Evolutionary conservation across 1,284 basidiomycete species (phyloP).

Genomic region (Takashimella tepidaria): DNA sequence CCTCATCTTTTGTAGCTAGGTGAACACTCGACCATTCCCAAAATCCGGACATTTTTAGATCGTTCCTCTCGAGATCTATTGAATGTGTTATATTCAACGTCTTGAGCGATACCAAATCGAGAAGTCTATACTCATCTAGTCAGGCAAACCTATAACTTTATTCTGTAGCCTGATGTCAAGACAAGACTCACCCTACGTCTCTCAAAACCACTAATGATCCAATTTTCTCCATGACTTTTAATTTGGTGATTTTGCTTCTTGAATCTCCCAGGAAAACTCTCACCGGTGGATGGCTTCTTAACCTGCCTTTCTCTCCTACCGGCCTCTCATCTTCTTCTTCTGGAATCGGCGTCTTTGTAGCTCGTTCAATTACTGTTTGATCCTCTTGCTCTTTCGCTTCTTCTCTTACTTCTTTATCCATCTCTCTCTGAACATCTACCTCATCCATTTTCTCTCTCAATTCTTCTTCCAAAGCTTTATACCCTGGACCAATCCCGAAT

Average conservation of each 20-base stretch:
- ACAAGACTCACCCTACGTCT: slow-evolving; percentile 32
- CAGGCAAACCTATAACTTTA: too few species aligned
- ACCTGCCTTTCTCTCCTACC: too few species aligned
- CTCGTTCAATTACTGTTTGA: not conserved
- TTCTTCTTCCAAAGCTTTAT: slow-evolving; percentile 9
- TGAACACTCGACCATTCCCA: slow-evolving; percentile 37
- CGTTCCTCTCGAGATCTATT: not conserved
- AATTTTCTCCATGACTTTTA: slow-evolving; percentile 30
- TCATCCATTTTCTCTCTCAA: slow-evolving; percentile 29
- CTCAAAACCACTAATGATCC: slow-evolving; percentile 29
- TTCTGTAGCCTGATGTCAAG: not conserved
- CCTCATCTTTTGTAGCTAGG: slow-evolving; percentile 21
- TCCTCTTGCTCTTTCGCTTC: slow-evolving; percentile 18
- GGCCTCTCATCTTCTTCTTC: not conserved
- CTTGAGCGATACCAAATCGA: slow-evolving; percentile 32
- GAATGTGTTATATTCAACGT: slow-evolving; percentile 14
- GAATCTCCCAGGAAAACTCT: slow-evolving; percentile 18
- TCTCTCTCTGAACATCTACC: slow-evolving; percentile 36
- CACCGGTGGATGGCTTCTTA: not conserved
- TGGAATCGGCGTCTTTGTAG: not conserved
- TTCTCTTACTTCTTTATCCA: slow-evolving; percentile 31
- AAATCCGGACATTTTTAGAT: not conserved
- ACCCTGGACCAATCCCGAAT: too few species aligned
- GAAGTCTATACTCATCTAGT: slow-evolving; percentile 16
- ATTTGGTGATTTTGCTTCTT: not conserved